Evolutionary conservation across 176 grass and related monocot genomes (phyloP).

Genomic region (Eleusine coracana): DNA sequence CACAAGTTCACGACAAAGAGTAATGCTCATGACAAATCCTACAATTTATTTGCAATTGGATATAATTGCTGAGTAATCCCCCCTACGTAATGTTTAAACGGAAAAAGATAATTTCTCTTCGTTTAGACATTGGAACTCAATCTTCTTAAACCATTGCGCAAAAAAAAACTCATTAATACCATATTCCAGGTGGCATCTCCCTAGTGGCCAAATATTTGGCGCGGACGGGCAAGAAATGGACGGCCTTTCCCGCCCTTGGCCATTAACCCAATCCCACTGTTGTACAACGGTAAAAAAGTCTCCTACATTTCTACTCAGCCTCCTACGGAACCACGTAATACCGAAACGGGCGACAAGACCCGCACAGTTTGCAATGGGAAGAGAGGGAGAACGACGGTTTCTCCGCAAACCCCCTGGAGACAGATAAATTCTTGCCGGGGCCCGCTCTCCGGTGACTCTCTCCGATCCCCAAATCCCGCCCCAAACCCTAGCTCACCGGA

Average conservation of each 20-base stretch:
- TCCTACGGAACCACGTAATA: constrained; percentile 18
- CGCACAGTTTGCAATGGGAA: constrained; percentile 2
- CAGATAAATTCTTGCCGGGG: constrained; percentile 16
- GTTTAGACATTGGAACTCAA: not conserved
- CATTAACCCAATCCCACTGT: not conserved
- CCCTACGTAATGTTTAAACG: no score
- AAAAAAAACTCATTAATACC: not conserved
- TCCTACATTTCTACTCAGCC: not conserved
- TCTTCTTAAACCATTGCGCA: no score
- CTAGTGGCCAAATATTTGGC: constrained; percentile 12
- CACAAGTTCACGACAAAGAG: no score
- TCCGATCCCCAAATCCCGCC: constrained; percentile 29
- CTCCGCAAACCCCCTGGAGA: not conserved
- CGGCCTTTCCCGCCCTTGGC: constrained; percentile 44
- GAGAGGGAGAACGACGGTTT: constrained; percentile 19
- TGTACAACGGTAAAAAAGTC: not conserved
- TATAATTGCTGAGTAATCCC: no score
- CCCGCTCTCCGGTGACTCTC: not conserved
- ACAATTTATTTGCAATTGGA: no score
- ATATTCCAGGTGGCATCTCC: constrained; percentile 1
- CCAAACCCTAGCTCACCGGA: constrained; percentile 54
- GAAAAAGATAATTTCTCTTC: not conserved
- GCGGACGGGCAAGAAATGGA: not conserved
- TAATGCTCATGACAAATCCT: no score
- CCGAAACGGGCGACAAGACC: not conserved